Percentiles rank a stretch among this genome's conserved stretches.
These are phyloP conservation scores for Saccharomycopsis phalli DNA, from an alignment of 1,139 yeast genomes.

Conservation along the genomic window DNA sequence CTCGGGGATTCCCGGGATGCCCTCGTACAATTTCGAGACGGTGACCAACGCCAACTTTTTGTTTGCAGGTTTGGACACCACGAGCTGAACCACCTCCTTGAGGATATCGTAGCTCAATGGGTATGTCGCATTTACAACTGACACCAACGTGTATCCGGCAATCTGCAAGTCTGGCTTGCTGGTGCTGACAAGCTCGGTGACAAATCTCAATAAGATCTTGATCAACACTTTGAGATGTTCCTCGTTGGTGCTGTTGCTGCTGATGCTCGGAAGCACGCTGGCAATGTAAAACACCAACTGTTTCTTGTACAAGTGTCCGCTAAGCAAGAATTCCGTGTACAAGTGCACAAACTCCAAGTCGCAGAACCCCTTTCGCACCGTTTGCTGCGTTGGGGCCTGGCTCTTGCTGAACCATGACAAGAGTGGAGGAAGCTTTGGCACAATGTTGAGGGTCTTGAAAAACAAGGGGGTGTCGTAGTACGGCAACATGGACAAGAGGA, in stretches of 20 bases:
- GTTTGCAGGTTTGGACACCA: constrained; percentile 39
- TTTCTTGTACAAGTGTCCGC: constrained; percentile 54
- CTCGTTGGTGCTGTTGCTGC: constrained; percentile 36
- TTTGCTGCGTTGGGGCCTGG: constrained; percentile 55
- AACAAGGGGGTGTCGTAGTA: constrained; percentile 69
- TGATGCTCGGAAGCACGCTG: constrained; percentile 57
- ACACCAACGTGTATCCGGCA: constrained; percentile 72
- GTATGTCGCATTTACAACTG: constrained; percentile 68
- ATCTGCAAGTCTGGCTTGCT: constrained; percentile 59
- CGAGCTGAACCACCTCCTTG: constrained; percentile 61
- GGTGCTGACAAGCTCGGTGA: constrained; percentile 45
- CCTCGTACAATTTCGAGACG: constrained; percentile 32
- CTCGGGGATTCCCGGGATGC: constrained; percentile 26
- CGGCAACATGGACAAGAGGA: constrained; percentile 67
- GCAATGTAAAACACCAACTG: constrained; percentile 74
- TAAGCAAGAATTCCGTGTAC: constrained; percentile 51
- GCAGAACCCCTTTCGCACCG: constrained; percentile 59
- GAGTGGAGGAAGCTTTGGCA: constrained; percentile 64
- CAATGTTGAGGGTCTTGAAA: constrained; percentile 61
- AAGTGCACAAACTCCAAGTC: constrained; percentile 62
- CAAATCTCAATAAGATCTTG: constrained; percentile 49
- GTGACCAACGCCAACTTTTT: constrained; percentile 33
- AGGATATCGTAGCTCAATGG: constrained; percentile 58
- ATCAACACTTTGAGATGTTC: constrained; percentile 33
- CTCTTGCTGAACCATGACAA: constrained; percentile 65